Percentiles rank a stretch among this genome's conserved stretches.
Conservation (phyloP, 1,139 yeast genomes). For the Taphrina deformans region DNA sequence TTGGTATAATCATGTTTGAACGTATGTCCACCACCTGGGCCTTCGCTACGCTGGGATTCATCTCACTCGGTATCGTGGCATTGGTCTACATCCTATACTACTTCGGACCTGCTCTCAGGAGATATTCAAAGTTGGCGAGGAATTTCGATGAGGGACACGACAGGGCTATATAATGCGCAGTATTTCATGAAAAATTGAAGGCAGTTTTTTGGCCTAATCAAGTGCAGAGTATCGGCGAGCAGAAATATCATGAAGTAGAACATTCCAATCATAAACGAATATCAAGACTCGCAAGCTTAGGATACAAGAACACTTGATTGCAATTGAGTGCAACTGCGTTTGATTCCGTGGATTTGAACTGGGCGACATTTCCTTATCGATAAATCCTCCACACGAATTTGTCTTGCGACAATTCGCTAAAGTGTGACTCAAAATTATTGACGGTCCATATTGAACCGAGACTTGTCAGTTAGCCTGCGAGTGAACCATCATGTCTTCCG, state of each 20-base stretch:
- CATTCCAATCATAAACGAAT: no score
- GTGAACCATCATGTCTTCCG: slow-evolving; percentile 4
- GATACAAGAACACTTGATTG: no score
- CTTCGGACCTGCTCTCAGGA: slow-evolving; percentile 32
- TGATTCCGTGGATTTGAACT: no score
- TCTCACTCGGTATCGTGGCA: slow-evolving; percentile 24
- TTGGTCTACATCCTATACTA: slow-evolving; percentile 32
- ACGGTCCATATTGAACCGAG: background rate
- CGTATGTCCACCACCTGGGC: slow-evolving; percentile 33
- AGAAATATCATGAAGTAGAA: no score
- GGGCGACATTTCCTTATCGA: slow-evolving; percentile 4
- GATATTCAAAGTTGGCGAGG: slow-evolving; percentile 25
- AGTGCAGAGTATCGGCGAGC: no score
- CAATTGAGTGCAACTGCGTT: no score
- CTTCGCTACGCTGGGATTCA: slow-evolving; percentile 28
- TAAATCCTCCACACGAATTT: slow-evolving; percentile 9
- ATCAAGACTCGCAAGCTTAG: no score
- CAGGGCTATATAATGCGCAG: background rate
- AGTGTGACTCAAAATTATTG: background rate
- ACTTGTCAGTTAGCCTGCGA: background rate
- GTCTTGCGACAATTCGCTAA: background rate
- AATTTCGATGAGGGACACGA: background rate
- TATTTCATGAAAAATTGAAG: background rate
- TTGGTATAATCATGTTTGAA: slow-evolving; percentile 35
- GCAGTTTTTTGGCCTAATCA: no score